Evolutionary conservation across 2,329 filamentous ascomycete genomes (phyloP), one percentile per base, ranked within the genome.

Genomic region (Calonectria henricotiae): DNA sequence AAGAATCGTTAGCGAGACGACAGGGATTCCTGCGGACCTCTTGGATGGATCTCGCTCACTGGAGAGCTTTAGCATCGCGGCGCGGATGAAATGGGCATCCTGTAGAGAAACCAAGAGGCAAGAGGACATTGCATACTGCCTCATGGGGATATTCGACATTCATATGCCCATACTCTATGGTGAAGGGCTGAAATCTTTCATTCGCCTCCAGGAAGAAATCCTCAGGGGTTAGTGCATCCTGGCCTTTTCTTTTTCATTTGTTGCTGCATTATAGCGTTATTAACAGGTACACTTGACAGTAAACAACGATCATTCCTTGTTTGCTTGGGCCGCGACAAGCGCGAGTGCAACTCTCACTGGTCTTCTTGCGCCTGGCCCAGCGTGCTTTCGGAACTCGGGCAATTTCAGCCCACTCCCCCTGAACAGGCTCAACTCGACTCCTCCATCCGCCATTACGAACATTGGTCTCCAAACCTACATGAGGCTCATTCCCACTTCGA

Each of bases 151-250:
- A 27, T 49, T 49, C 23, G 46, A 30, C 12, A 49, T 49, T 15
- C 9, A 30, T 27, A 49, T 49, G 46, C 46, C 46, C 1, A 49
- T 49, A 15, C 12, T 49, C 9, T 49, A 49, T 17, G 46, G 46
- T 7, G 46, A 49, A 5, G 46, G 46, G 23, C 17, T 15, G 13
- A 30, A 30, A 12, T 23, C 46, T 2, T 49, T 49, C 15, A 30
- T 49, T 15, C 46, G 46, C 8, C 46, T 49, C 5, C 46, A 49
- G 46, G n/a, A 49, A 49, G 46, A 49, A 49, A 49, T 49, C 11
- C 8, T 49, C 3, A 49, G 25, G 8, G 46, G 46, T 49, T 8
- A 30, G 46, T 49, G 23, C 12, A 27, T 17, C 23, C 46, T 27
- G 11, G 7, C 4, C 4, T 7, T 7, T 7, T 7, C 27, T 7